Evolutionary conservation across 2,329 filamentous ascomycete genomes (phyloP).

Genomic region (Podosphaera xanthii): DNA sequence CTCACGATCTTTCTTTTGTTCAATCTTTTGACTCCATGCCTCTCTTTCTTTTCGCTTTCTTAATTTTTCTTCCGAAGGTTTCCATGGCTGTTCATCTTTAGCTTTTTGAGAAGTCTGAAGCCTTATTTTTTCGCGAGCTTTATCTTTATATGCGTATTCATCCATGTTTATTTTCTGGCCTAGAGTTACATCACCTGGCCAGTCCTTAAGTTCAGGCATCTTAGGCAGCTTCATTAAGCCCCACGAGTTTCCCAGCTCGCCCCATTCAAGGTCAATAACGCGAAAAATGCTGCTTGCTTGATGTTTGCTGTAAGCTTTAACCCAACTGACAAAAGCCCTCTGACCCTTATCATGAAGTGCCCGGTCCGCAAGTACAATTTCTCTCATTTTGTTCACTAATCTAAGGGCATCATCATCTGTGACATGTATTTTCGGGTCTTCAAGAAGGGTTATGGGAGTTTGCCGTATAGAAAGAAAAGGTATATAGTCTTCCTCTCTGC

Average conservation of each 20-base stretch:
- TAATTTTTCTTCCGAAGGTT: conserved; percentile 20
- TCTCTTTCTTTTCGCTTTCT: conserved; percentile 39
- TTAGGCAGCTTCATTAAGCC: conserved; percentile 68
- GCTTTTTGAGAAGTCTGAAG: conserved; percentile 29
- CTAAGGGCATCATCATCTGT: conserved; percentile 35
- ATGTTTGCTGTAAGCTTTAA: conserved; percentile 77
- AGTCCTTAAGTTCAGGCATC: conserved; percentile 73
- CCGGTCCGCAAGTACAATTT: conserved; percentile 27
- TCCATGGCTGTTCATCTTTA: conserved; percentile 20
- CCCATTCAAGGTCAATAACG: conserved; percentile 62
- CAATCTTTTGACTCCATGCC: conserved; percentile 51
- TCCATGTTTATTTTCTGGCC: conserved; percentile 44
- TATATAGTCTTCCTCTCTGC: conserved; percentile 74
- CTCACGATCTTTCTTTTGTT: conserved; percentile 38
- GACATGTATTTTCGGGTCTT: conserved; percentile 31
- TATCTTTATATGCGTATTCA: conserved; percentile 48
- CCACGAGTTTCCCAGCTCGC: conserved; percentile 59
- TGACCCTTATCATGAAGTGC: conserved; percentile 63
- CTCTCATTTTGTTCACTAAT: conserved; percentile 37
- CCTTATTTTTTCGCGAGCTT: conserved; percentile 42
- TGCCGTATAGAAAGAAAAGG: conserved; percentile 69
- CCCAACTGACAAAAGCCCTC: conserved; percentile 80
- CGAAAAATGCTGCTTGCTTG: conserved; percentile 82
- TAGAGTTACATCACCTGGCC: conserved; percentile 42
- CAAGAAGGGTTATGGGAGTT: conserved; percentile 51